Base-by-base conservation (phyloP, 805 yeast genomes). In the Kockiozyma suomiensis region DNA sequence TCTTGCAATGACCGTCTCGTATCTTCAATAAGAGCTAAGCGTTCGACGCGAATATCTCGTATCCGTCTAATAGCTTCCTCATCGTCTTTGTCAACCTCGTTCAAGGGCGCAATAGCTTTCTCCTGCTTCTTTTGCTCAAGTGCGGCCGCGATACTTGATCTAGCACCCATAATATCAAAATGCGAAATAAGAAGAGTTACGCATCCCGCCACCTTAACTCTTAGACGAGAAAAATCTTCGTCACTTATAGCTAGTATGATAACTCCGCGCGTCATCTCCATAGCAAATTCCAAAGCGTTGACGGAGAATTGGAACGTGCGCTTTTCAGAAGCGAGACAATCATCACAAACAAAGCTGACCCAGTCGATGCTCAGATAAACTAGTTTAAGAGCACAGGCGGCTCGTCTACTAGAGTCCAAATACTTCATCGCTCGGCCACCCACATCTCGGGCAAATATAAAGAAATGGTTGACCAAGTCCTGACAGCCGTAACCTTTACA, bases 121-220 rank as follows among this genome's bases (percentile, higher is more conserved):
- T 74, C 61, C 65, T 76, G 54, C 82, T 78, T 67, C 69, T 80
- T 75, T 74, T 82, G 77, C 68, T 82, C 78, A 67, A 80, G 78
- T 72, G 79, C 69, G 38, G 74, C 74, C 2, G 77, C 76, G 1
- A 87, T 90, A 68, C 84, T 86, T 1, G 97, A 88, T 69, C 98
- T 81, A 0, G 97, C 97, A 50, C 98, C 98, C 97, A 93, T 94
- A 54, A 94, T 91, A 75, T 94, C 99, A 70, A 94, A 94, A 75
- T 94, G 98, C 0, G 97, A 90, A 64, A 94, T 93, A 61, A 94
- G 78, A 53, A 94, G 77, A 1, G 97, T 86, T 91, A 94, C 90
- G 74, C 97, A 91, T 0, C 96, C 88, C 0, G 97, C 96, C 48
- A 94, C 97, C 70, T 90, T 90, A 53, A 83, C 80, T 67, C 91